phyloP scores from a whole-genome alignment of 495 filamentous ascomycete genomes.

The Aspergillus incahuasiensis region DNA sequence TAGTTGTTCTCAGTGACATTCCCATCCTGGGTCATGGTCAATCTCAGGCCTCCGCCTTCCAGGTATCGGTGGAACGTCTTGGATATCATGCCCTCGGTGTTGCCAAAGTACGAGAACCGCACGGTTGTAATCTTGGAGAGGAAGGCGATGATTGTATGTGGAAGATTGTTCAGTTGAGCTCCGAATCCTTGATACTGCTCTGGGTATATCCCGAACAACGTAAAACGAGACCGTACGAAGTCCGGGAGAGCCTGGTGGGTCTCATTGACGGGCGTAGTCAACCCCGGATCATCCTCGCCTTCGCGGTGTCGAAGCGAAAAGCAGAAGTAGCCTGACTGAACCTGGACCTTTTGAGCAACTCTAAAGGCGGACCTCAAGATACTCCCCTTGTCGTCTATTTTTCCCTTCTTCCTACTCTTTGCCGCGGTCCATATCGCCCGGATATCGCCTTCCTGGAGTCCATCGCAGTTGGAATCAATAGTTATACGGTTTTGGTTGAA shows the following conservation, averaged over 20 bases:
- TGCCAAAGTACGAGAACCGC: background rate
- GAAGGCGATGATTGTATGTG: background rate
- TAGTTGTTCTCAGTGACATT: background rate
- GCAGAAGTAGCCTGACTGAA: slow-evolving; percentile 8
- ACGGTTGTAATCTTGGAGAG: background rate
- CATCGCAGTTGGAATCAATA: slow-evolving; percentile 4
- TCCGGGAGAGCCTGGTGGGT: background rate
- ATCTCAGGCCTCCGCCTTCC: background rate
- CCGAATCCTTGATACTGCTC: background rate
- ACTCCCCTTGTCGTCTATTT: slow-evolving; percentile 1
- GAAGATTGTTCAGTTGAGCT: background rate
- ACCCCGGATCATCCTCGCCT: slow-evolving; percentile 2
- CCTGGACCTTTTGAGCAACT: background rate
- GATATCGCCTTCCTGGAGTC: slow-evolving; percentile 7
- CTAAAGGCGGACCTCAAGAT: slow-evolving; percentile 2
- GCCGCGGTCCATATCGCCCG: slow-evolving; percentile 7
- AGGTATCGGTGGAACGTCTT: background rate
- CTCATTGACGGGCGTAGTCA: background rate
- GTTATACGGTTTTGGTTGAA: background rate
- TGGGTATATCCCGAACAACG: background rate
- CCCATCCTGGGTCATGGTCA: background rate
- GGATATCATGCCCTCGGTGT: background rate
- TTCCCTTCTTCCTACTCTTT: background rate
- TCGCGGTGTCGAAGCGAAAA: slow-evolving; percentile 8
- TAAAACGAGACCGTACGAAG: slow-evolving; percentile 1